These are phyloP conservation scores for Diaporthe caulivora DNA, from an alignment of 2,329 filamentous ascomycete genomes.

Conservation along the genomic window DNA sequence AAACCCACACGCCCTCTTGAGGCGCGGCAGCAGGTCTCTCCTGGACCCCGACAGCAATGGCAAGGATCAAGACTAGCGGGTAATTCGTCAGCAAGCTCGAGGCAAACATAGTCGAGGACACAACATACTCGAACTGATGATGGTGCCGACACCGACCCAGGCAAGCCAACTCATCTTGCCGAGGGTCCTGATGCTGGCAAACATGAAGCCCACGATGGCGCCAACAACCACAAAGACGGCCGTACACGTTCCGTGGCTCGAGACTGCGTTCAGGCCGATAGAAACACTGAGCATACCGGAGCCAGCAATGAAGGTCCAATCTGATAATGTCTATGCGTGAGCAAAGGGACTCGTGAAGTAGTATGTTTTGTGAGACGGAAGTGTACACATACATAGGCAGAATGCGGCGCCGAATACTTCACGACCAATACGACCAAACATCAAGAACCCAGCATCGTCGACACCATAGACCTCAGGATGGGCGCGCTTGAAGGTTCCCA, in stretches of 20 bases:
- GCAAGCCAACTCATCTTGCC: conserved; percentile 45
- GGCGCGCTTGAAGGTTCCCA: neutral
- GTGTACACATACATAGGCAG: neutral
- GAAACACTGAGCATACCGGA: conserved; percentile 42
- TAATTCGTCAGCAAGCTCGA: neutral
- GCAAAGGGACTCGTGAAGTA: neutral
- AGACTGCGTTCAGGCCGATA: conserved; percentile 45
- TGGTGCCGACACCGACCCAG: conserved; percentile 61
- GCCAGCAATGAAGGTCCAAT: conserved; percentile 43
- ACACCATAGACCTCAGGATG: conserved; percentile 19
- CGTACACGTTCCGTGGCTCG: conserved; percentile 45
- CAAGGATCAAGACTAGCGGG: conserved; percentile 54
- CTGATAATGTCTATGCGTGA: conserved; percentile 31
- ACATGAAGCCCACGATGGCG: conserved; percentile 43
- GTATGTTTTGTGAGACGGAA: neutral
- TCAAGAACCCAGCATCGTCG: neutral
- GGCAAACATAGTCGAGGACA: neutral
- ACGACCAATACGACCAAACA: conserved; percentile 21
- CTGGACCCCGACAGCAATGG: conserved; percentile 52
- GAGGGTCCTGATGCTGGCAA: conserved; percentile 43
- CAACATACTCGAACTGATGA: conserved; percentile 49
- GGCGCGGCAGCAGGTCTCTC: conserved; percentile 69
- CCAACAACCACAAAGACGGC: conserved; percentile 45
- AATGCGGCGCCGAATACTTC: conserved; percentile 9
- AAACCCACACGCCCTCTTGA: conserved; percentile 53